Base-by-base conservation (phyloP, 495 filamentous ascomycete species). In the Cenococcum geophilum region DNA sequence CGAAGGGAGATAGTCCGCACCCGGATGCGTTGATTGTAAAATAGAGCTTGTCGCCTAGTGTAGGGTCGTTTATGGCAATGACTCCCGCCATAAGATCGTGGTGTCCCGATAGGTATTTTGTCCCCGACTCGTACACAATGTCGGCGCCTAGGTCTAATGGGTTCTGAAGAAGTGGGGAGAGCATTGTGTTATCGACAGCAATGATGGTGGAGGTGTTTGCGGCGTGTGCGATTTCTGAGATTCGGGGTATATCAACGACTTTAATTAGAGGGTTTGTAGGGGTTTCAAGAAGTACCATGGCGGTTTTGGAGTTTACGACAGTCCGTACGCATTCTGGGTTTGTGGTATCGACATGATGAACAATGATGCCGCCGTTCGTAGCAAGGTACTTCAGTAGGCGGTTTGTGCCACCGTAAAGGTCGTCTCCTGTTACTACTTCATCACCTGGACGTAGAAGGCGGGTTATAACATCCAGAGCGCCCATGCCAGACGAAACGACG, bases 51-150 rank as follows among this genome's bases (percentile, higher is more conserved):
- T 97, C 89, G 53, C 89, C 93, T 34, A 97, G 75, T 8, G 80
- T 74, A 6, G 82, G 71, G 70, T 92, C 86, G 69, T 96, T 96
- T 72, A 91, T 83, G 6, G 91, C 95, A 61, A 98, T 83, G 35
- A 98, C 89, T 55, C 93, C 93, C 5, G 93, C 95, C 93, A 98
- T 97, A 74, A 98, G 83, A 75, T 98, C 93, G 79, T 98, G 93
- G 73, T 98, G 93, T 16, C 93, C 93, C 0, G 92, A 97, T 22
- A 98, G 83, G 71, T 98, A 98, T 69, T 98, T 98, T 1, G 93
- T 98, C 34, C 93, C 93, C 55, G 87, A 91, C 79, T 98, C 93
- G 75, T 97, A 98, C 21, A 95, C 89, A 63, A 97, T 89, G 70
- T 98, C 93, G 3, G 93, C 91, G 37, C 95, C 93, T 21, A 97